A percentile compares a stretch with the other conserved stretches of the same genome.
Conservation (phyloP, 2,329 filamentous ascomycete species). For the Ceratocystis ficicola region DNA sequence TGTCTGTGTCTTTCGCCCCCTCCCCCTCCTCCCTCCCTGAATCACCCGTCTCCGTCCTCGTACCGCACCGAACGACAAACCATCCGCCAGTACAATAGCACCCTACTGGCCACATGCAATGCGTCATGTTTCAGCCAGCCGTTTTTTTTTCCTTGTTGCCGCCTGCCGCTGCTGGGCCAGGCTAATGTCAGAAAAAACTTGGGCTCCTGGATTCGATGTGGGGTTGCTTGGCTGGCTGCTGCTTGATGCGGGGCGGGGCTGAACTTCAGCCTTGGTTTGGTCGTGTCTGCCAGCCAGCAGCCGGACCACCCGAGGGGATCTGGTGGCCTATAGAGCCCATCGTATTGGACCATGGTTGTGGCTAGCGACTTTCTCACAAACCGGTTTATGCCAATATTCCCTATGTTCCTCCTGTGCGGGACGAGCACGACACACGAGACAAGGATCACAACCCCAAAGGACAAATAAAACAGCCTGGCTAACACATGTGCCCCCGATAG, state of each 20-base stretch:
- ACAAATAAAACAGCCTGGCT: background rate
- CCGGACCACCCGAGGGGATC: no score
- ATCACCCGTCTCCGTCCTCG: background rate
- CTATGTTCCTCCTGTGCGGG: background rate
- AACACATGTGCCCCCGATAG: constrained; percentile 36
- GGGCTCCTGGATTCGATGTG: background rate
- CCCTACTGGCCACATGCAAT: no score
- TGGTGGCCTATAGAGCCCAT: no score
- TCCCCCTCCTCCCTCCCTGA: background rate
- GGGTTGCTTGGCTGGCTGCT: background rate
- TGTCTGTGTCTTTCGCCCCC: background rate
- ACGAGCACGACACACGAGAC: background rate
- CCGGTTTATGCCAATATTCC: background rate
- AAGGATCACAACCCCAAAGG: background rate
- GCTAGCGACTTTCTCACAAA: no score
- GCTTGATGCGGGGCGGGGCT: background rate
- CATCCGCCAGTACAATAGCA: background rate
- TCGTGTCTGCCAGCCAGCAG: background rate
- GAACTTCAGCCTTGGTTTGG: background rate
- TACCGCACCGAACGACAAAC: background rate
- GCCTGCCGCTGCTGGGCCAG: background rate
- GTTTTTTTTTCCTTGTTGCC: no score
- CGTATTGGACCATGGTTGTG: no score
- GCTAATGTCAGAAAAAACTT: constrained; percentile 3
- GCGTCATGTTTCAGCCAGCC: no score